A percentile compares a stretch with the other conserved stretches of the same genome.
phyloP scores from a whole-genome alignment of 2,329 filamentous ascomycete species.

The Penicillium oxalicum region DNA sequence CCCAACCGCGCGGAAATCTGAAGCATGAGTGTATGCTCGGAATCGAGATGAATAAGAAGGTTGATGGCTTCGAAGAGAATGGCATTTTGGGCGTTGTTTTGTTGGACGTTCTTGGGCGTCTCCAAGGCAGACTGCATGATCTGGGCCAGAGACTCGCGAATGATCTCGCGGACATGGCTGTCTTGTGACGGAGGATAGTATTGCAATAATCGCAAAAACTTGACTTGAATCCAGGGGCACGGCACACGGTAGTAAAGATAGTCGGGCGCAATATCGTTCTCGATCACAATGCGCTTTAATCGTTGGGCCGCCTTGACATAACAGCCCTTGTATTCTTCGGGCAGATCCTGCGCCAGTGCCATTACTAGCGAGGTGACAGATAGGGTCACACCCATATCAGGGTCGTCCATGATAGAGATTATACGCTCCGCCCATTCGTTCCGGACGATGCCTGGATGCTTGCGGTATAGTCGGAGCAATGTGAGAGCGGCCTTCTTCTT shows the following conservation, averaged over 20 bases:
- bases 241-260: constrained; percentile 99
- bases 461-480: constrained; percentile 85
- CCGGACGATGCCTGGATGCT: constrained; percentile 87
- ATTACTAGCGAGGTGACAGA: constrained; percentile 95
- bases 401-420: constrained; percentile 97
- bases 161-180: constrained; percentile 82
- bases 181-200: constrained; percentile 96
- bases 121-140: constrained; percentile 90
- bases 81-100: constrained; percentile 98
- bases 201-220: constrained; percentile 82
- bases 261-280: constrained; percentile 80
- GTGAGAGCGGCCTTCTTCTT: constrained; percentile 99
- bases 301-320: constrained; percentile 90
- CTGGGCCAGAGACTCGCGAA: constrained; percentile 83
- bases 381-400: constrained; percentile 85
- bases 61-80: constrained; percentile 98
- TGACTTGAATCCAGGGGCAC: constrained; percentile 96
- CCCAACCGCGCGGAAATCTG: constrained; percentile 88
- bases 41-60: constrained; percentile 94
- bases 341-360: constrained; percentile 85
- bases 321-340: constrained; percentile 88
- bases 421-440: constrained; percentile 97
- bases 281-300: constrained; percentile 82
- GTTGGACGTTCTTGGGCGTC: constrained; percentile 95
- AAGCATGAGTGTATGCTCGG: constrained; percentile 88